Percentiles rank a stretch among this genome's conserved stretches.
phyloP scores from a whole-genome alignment of 371 early-diverging fungal species.

The Circinella minor region DNA sequence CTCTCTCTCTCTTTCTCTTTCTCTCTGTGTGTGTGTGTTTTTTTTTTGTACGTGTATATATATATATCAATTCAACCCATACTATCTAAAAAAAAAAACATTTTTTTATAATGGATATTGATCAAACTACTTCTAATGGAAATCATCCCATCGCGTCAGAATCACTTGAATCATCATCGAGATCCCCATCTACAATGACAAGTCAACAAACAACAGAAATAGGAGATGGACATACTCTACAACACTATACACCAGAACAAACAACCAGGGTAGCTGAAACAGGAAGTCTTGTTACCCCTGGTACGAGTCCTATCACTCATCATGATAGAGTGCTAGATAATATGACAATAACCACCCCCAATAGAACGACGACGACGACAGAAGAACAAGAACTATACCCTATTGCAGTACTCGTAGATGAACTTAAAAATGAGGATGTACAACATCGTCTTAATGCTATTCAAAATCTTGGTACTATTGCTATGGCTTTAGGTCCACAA shows the following conservation, averaged over 20 bases:
- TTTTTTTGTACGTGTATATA: background rate
- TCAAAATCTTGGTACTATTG: conserved; percentile 91
- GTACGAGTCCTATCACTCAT: background rate
- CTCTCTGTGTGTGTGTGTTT: background rate
- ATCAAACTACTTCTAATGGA: conserved; percentile 12
- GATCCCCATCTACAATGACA: background rate
- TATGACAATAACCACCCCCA: background rate
- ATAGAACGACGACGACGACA: conserved; percentile 7
- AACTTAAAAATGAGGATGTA: conserved; percentile 97
- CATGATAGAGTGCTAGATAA: background rate
- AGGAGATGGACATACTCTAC: background rate
- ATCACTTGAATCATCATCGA: conserved; percentile 1
- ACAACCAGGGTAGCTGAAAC: background rate
- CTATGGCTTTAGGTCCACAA: conserved; percentile 94
- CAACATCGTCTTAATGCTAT: conserved; percentile 93
- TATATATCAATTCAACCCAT: background rate
- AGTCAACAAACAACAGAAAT: background rate
- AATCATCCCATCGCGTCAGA: background rate
- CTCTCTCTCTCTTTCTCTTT: background rate
- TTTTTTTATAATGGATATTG: conserved; percentile 16
- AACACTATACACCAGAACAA: background rate
- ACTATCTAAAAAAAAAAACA: background rate
- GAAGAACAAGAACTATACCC: conserved; percentile 75
- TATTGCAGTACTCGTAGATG: conserved; percentile 94
- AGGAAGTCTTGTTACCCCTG: background rate